These are phyloP conservation scores for Spiraea crenata DNA, from an alignment of 331 rosid species.

Conservation along the genomic window DNA sequence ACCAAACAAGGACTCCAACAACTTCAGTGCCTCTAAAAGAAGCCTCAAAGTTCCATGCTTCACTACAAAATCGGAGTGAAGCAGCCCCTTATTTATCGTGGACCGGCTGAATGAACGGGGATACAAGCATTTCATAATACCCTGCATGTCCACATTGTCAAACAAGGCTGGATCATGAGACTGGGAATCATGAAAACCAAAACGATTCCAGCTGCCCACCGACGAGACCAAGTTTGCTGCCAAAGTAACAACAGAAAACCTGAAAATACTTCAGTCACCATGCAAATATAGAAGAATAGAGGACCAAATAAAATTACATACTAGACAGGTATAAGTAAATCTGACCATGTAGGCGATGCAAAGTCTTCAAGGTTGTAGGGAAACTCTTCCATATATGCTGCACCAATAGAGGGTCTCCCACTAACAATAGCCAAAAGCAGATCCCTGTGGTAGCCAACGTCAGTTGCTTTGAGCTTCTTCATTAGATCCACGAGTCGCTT, in stretches of 20 bases:
- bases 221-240: constrained; percentile 76
- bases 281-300: constrained; percentile 13
- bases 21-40: constrained; percentile 73
- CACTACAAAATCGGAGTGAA: constrained; percentile 62
- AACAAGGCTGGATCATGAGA: constrained; percentile 33
- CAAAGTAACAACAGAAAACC: constrained; percentile 60
- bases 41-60: constrained; percentile 83
- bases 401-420: constrained; percentile 59
- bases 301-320: not conserved
- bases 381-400: constrained; percentile 80
- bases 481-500: constrained; percentile 64
- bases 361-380: constrained; percentile 76
- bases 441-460: constrained; percentile 55
- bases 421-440: constrained; percentile 73
- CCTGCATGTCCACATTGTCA: constrained; percentile 44
- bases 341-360: constrained; percentile 69
- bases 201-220: constrained; percentile 44
- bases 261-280: constrained; percentile 48
- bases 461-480: constrained; percentile 72
- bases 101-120: constrained; percentile 76
- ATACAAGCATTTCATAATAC: constrained; percentile 65
- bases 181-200: constrained; percentile 39
- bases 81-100: constrained; percentile 75
- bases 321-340: constrained; percentile 20
- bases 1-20: constrained; percentile 55